These are phyloP conservation scores for Globisporangium ultimum DNA, from an alignment of 352 stramenopile species.

Conservation along the genomic window DNA sequence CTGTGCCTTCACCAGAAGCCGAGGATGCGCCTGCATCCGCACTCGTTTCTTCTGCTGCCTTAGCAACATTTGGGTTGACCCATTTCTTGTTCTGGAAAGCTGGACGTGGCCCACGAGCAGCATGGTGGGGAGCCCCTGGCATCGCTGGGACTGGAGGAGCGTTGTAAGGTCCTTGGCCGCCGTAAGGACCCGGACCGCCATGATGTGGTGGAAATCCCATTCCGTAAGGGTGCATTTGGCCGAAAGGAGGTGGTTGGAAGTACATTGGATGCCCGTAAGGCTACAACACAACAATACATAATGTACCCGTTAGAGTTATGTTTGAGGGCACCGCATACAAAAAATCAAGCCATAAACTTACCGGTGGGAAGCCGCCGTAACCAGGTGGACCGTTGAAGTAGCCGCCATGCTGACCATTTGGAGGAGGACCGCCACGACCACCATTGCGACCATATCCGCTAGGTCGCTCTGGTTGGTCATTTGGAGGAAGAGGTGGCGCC, in stretches of 20 bases:
- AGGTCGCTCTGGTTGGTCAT: slow-evolving; percentile 19
- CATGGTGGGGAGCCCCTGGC: slow-evolving; percentile 5
- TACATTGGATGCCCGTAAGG: slow-evolving; percentile 66
- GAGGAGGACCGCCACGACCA: slow-evolving; percentile 9
- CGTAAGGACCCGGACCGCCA: slow-evolving; percentile 17
- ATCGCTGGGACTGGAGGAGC: slow-evolving; percentile 22
- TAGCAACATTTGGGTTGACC: slow-evolving; percentile 79
- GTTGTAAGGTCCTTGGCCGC: slow-evolving; percentile 12
- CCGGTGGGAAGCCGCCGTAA: slow-evolving; percentile 55
- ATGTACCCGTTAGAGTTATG: background rate
- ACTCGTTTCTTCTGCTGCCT: slow-evolving; percentile 27
- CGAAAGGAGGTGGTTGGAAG: slow-evolving; percentile 68
- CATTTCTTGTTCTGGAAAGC: slow-evolving; percentile 82
- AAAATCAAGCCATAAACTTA: slow-evolving; percentile 23
- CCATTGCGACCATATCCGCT: slow-evolving; percentile 18
- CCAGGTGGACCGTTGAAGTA: slow-evolving; percentile 60
- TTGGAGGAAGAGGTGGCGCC: slow-evolving; percentile 29
- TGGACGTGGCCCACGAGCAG: slow-evolving; percentile 37
- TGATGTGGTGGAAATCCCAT: slow-evolving; percentile 70
- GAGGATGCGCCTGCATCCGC: slow-evolving; percentile 18
- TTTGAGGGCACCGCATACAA: background rate
- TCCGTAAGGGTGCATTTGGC: slow-evolving; percentile 61
- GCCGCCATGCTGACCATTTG: slow-evolving; percentile 34
- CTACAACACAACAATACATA: slow-evolving; percentile 20
- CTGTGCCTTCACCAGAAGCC: slow-evolving; percentile 2